A percentile compares a stretch with the other conserved stretches of the same genome.
These are phyloP conservation scores for Dactylellina sp. DNA, from an alignment of 2,329 filamentous ascomycete species.

Conservation along the genomic window DNA sequence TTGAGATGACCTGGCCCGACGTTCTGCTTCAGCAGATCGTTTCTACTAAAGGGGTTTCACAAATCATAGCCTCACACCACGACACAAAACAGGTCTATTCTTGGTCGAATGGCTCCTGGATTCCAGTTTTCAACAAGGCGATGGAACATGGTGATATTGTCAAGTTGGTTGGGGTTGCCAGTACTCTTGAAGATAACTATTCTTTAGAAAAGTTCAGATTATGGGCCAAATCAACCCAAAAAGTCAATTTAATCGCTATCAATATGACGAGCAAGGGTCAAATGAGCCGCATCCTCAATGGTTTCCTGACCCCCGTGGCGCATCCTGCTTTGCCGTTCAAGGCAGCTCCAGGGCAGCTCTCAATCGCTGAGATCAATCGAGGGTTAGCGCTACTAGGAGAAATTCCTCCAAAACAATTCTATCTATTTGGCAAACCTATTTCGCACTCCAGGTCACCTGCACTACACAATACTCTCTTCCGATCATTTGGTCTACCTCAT, in stretches of 20 bases:
- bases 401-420: conserved; percentile 80
- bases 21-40: conserved; percentile 77
- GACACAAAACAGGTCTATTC: conserved; percentile 82
- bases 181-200: conserved; percentile 84
- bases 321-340: conserved; percentile 91
- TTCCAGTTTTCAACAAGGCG: conserved; percentile 87
- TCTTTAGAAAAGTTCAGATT: conserved; percentile 83
- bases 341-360: conserved; percentile 92
- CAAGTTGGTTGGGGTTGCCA: conserved; percentile 89
- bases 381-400: conserved; percentile 83
- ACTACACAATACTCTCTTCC: conserved; percentile 88
- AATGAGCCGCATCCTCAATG: conserved; percentile 88
- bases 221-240: conserved; percentile 75
- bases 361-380: conserved; percentile 85
- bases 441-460: conserved; percentile 84
- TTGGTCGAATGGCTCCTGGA: conserved; percentile 94
- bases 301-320: conserved; percentile 93
- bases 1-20: conserved; percentile 88
- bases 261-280: conserved; percentile 94
- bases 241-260: conserved; percentile 88
- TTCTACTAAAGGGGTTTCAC: conserved; percentile 75
- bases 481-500: conserved; percentile 81
- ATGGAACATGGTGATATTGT: conserved; percentile 91
- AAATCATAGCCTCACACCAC: conserved; percentile 95
- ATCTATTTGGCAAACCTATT: conserved; percentile 88